phyloP scores from a whole-genome alignment of 2,329 filamentous ascomycete species.

The Pestalotiopsis sp. region DNA sequence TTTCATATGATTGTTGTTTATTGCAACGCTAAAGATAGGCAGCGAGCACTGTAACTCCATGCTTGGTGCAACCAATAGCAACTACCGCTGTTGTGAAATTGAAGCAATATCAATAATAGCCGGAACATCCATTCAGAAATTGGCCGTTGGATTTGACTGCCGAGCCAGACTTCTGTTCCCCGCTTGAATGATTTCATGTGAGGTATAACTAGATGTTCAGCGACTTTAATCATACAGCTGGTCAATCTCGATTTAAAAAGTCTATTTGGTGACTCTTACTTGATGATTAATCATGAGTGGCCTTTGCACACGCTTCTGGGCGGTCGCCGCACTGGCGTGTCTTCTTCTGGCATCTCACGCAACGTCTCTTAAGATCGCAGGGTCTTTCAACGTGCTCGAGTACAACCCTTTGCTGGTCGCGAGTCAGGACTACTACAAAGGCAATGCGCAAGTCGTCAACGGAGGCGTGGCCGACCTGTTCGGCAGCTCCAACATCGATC shows the following conservation, averaged over 20 bases:
- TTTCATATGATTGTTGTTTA: no score
- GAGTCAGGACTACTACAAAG: conserved; percentile 1
- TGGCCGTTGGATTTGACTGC: neutral
- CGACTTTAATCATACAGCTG: neutral
- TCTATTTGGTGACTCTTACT: neutral
- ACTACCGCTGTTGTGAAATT: neutral
- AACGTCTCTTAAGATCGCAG: neutral
- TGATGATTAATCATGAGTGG: neutral
- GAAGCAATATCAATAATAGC: neutral
- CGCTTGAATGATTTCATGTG: neutral
- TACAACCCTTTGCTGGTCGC: neutral
- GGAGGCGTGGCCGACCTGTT: conserved; percentile 35
- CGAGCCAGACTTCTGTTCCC: neutral
- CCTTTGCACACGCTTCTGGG: neutral
- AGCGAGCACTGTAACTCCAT: neutral
- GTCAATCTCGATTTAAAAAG: neutral
- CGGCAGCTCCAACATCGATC: conserved; percentile 27
- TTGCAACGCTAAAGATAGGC: no score
- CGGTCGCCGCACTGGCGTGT: neutral
- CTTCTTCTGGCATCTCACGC: neutral
- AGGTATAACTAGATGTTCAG: neutral
- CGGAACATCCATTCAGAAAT: neutral
- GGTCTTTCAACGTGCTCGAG: neutral
- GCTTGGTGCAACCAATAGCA: neutral
- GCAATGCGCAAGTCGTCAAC: conserved; percentile 20